phyloP scores from a whole-genome alignment of 768 basidiomycete species.

The Phlebiopsis flavidoalba region DNA sequence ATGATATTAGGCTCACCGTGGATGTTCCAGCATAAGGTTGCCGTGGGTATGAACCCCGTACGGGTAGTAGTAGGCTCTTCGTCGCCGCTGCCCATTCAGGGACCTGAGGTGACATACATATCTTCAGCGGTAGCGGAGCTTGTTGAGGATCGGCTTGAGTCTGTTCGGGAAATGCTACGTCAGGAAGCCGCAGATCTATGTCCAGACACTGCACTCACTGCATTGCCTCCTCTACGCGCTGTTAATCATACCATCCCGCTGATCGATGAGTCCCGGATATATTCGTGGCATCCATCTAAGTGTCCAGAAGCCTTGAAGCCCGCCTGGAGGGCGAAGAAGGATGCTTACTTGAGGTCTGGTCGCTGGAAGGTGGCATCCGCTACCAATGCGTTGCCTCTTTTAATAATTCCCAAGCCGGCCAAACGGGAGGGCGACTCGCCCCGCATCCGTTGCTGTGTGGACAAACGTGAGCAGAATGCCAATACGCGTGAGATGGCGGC shows the following conservation, averaged over 20 bases:
- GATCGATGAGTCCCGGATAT: background rate
- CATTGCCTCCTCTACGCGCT: conserved; percentile 4
- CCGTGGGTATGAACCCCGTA: conserved; percentile 17
- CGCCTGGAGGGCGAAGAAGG: conserved; percentile 23
- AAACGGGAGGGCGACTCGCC: conserved; percentile 16
- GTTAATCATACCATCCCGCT: conserved; percentile 5
- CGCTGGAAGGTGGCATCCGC: conserved; percentile 26
- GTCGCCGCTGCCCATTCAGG: conserved; percentile 9
- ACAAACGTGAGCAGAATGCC: conserved; percentile 25
- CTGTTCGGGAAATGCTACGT: conserved; percentile 7
- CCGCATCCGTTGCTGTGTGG: conserved; percentile 17
- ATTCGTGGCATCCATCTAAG: background rate
- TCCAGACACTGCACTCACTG: background rate
- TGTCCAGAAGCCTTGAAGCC: conserved; percentile 31
- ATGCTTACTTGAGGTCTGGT: conserved; percentile 25
- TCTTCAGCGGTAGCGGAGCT: conserved; percentile 15
- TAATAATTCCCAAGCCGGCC: conserved; percentile 25
- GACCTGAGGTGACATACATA: conserved; percentile 6
- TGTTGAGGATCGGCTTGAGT: conserved; percentile 7
- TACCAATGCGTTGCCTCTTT: conserved; percentile 27
- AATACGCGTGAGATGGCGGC: conserved; percentile 26
- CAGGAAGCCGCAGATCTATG: conserved; percentile 9
- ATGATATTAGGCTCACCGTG: conserved; percentile 29
- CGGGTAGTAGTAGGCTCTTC: background rate
- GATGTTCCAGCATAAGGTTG: conserved; percentile 21